phyloP scores from a whole-genome alignment of 2,329 filamentous ascomycete genomes.

The Ceratocystis papillata region DNA sequence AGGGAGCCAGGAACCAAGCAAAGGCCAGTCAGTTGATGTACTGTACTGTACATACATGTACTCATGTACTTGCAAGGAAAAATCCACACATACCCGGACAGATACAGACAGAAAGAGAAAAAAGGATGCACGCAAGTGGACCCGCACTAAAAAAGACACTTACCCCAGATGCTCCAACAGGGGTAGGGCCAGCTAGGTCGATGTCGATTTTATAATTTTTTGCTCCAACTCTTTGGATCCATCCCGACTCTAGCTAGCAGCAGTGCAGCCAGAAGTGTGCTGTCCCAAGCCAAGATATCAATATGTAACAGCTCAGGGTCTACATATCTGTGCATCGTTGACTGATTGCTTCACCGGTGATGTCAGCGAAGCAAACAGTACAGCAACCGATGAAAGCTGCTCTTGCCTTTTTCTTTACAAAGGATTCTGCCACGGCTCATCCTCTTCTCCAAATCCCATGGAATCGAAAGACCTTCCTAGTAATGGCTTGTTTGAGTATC shows the following conservation, averaged over 20 bases:
- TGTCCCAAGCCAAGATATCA: too few relatives aligned
- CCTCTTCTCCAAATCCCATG: not conserved
- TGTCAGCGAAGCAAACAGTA: not conserved
- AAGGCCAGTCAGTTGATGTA: constrained; percentile 12
- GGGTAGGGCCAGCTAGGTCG: not conserved
- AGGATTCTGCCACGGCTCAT: constrained; percentile 13
- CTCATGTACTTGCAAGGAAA: not conserved
- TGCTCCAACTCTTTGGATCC: not conserved
- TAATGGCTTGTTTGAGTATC: constrained; percentile 3
- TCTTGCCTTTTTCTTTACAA: not conserved
- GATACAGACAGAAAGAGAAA: not conserved
- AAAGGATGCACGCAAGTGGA: constrained; percentile 6
- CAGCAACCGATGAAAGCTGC: not conserved
- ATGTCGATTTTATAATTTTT: not conserved
- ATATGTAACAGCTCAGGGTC: too few relatives aligned
- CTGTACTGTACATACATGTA: not conserved
- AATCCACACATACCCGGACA: not conserved
- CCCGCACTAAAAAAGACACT: constrained; percentile 22
- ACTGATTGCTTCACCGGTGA: not conserved
- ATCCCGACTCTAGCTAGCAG: too few relatives aligned
- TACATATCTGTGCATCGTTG: too few relatives aligned
- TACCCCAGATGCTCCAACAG: constrained; percentile 21
- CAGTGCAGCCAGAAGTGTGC: too few relatives aligned
- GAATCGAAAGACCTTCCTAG: constrained; percentile 8
- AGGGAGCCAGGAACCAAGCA: constrained; percentile 16